Percentiles rank a stretch among this genome's conserved stretches.
Evolutionary conservation across 768 basidiomycete genomes (phyloP).

Genomic region (Boletus sp.): DNA sequence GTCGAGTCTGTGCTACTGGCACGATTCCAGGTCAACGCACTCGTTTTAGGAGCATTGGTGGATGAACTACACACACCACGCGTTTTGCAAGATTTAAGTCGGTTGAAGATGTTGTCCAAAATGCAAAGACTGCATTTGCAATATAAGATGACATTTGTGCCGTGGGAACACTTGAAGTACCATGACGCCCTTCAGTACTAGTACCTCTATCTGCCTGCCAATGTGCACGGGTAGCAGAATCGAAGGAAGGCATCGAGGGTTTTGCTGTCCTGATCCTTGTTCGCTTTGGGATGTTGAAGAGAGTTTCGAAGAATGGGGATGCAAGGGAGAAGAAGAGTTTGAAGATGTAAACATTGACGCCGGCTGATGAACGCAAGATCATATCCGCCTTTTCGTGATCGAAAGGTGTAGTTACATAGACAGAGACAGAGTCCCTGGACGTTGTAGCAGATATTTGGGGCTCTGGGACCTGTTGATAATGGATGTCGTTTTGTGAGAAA

Average conservation of each 20-base stretch:
- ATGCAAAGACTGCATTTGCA: too few relatives aligned
- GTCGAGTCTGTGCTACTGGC: too few relatives aligned
- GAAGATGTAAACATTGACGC: slow-evolving; percentile 30
- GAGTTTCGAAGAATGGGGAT: slow-evolving; percentile 33
- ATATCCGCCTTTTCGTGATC: slow-evolving; percentile 20
- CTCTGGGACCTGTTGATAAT: too few relatives aligned
- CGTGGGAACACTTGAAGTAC: too few relatives aligned
- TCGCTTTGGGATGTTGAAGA: slow-evolving; percentile 27
- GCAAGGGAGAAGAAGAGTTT: slow-evolving; percentile 31
- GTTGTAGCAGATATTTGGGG: too few relatives aligned
- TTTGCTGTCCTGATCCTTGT: slow-evolving; percentile 16
- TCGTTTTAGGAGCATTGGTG: too few relatives aligned
- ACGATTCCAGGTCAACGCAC: too few relatives aligned
- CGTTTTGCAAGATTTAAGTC: too few relatives aligned
- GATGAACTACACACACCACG: too few relatives aligned
- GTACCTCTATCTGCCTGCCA: slow-evolving; percentile 10
- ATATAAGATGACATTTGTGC: too few relatives aligned
- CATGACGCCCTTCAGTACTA: background rate
- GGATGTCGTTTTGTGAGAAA: too few relatives aligned
- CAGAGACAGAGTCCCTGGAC: background rate
- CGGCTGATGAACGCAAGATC: slow-evolving; percentile 25
- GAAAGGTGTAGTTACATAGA: slow-evolving; percentile 17
- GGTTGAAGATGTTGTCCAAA: too few relatives aligned
- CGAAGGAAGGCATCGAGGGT: slow-evolving; percentile 24
- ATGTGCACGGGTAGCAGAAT: background rate